phyloP scores from a whole-genome alignment of 306 rosid species.

The Urtica urens region DNA sequence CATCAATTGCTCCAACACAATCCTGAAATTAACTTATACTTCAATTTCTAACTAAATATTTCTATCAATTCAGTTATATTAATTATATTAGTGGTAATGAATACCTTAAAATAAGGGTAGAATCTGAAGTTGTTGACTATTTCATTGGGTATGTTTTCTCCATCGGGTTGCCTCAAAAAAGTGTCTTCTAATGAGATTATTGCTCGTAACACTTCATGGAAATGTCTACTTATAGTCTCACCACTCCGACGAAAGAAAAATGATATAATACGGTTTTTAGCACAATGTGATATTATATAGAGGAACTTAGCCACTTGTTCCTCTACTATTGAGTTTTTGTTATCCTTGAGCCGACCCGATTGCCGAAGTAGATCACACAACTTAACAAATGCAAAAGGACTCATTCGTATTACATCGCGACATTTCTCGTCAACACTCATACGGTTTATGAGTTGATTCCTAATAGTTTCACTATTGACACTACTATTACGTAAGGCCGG shows the following conservation, averaged over 20 bases:
- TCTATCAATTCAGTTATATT: too few relatives aligned
- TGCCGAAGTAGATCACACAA: background rate
- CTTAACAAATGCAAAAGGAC: background rate
- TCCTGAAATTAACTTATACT: background rate
- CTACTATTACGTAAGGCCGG: background rate
- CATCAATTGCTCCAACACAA: background rate
- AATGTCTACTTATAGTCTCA: conserved; percentile 3
- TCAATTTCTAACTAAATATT: too few relatives aligned
- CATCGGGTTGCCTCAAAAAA: background rate
- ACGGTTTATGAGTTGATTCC: background rate
- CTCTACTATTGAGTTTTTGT: background rate
- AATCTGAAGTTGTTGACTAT: background rate
- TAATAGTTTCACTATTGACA: background rate
- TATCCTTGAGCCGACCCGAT: background rate
- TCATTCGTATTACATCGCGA: background rate
- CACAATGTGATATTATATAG: background rate
- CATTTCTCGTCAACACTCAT: background rate
- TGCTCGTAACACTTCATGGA: background rate
- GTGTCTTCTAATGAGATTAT: background rate
- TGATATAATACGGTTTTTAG: background rate
- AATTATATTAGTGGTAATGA: too few relatives aligned
- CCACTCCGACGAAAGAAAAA: background rate
- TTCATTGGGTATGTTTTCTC: background rate
- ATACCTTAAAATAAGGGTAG: conserved; percentile 1
- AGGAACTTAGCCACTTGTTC: conserved; percentile 6